These are phyloP conservation scores for Quercus berberidifolia DNA, from an alignment of 306 rosid genomes.

Conservation along the genomic window DNA sequence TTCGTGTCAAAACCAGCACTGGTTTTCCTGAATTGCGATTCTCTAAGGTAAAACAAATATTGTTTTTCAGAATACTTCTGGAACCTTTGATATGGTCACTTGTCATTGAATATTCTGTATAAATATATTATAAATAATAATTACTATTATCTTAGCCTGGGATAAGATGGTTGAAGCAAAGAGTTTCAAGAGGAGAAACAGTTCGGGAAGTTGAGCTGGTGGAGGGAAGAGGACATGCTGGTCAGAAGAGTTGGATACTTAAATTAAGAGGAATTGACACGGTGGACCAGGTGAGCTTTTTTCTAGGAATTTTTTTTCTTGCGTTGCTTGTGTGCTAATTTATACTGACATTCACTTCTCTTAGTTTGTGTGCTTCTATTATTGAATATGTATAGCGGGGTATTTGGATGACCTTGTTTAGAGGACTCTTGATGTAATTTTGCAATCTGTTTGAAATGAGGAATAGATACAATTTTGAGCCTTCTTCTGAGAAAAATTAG, in stretches of 20 bases:
- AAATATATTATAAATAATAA: background rate
- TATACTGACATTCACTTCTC: background rate
- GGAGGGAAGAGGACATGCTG: constrained; percentile 86
- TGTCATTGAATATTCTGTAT: background rate
- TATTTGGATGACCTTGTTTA: background rate
- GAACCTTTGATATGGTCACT: background rate
- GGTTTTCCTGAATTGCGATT: constrained; percentile 87
- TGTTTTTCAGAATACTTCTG: background rate
- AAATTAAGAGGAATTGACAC: constrained; percentile 68
- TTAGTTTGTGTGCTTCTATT: background rate
- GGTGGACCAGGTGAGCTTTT: constrained; percentile 53
- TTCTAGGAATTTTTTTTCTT: background rate
- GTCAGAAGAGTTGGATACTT: constrained; percentile 80
- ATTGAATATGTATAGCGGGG: background rate
- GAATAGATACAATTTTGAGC: background rate
- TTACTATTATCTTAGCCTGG: constrained; percentile 57
- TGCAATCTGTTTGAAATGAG: background rate
- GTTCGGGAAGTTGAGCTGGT: constrained; percentile 68
- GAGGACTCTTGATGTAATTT: constrained; percentile 1
- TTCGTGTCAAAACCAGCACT: constrained; percentile 68
- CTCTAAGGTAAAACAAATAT: constrained; percentile 44
- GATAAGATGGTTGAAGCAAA: constrained; percentile 79
- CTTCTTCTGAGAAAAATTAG: background rate
- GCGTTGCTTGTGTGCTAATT: background rate
- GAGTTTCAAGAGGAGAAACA: constrained; percentile 44